Evolutionary conservation across 768 basidiomycete species (phyloP), one percentile per base, ranked within the genome.

Genomic region (Paxillus ammoniavirescens): DNA sequence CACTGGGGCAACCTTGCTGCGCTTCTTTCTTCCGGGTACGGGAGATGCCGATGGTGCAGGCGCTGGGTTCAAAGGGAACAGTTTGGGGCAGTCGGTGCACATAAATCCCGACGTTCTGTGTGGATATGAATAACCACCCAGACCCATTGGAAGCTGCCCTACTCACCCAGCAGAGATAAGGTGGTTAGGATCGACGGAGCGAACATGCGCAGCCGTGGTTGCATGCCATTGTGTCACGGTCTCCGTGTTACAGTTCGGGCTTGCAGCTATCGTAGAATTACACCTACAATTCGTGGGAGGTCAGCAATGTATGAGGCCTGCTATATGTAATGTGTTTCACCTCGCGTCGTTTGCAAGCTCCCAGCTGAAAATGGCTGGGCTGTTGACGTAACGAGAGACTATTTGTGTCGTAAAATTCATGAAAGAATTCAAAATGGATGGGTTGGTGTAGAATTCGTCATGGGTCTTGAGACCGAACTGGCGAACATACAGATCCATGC

Each of bases 281-380:
- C 84, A 87, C 63, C 84, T 84, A 50, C 33, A 4, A 41, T 46
- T 44, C 50, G 18, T 13, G 15, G 38, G 26, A 30, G 38, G 21
- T 60, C 36, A 60, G 49, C 23, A 38, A 42, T 7, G 23, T 42
- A 31, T 4, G 9, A 40, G 5, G 15, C n/a, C 4, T n/a, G 14
- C 8, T 33, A 33, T 9, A 33, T 3, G 7, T 41, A n/a, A 10
- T 40, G 23, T 5, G 33, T 49, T 56, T 48, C 50, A 84, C 81
- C 82, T 79, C 8, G 84, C 75, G 59, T 87, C 86, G 62, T 87
- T 87, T 17, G 83, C 86, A 57, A 85, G 58, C 62, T 87, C 85
- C 81, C 82, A 83, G 49, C 37, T 61, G 55, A 87, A 75, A 49
- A 87, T 62, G n/a, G 75, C 68, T 3, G 84, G 67, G 48, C 74